phyloP scores from a whole-genome alignment of 2,329 filamentous ascomycete species.

The Scleromitrula shiraiana region DNA sequence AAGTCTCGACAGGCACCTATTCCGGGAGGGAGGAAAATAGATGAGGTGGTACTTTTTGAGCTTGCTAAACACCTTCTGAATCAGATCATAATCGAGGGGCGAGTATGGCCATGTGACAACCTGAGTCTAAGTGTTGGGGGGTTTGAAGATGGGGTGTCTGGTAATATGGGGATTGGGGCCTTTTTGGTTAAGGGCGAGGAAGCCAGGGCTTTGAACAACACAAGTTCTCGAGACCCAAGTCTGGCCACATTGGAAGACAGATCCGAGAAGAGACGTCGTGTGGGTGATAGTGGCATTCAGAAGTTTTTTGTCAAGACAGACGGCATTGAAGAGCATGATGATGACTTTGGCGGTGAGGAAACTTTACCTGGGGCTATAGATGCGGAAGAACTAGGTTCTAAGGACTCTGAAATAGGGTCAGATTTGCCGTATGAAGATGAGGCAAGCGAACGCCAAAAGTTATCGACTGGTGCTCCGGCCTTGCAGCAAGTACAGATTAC shows the following conservation, averaged over 20 bases:
- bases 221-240: constrained; percentile 16
- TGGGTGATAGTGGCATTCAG: constrained; percentile 23
- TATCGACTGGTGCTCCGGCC: constrained; percentile 19
- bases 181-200: constrained; percentile 76
- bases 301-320: constrained; percentile 27
- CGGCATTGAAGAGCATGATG: constrained; percentile 21
- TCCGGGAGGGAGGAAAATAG: constrained; percentile 63
- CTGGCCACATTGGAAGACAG: constrained; percentile 16
- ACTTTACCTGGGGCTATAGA: constrained; percentile 12
- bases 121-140: constrained; percentile 82
- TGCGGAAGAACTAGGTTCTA: constrained; percentile 14
- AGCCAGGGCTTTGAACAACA: constrained; percentile 43
- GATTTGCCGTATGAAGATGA: constrained; percentile 18
- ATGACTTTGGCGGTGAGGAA: constrained; percentile 26
- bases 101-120: constrained; percentile 86
- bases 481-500: constrained; percentile 31
- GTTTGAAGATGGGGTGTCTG: constrained; percentile 78
- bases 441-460: constrained; percentile 25
- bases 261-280: constrained; percentile 28
- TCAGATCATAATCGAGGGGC: constrained; percentile 70
- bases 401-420: constrained; percentile 8
- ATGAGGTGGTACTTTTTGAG: constrained; percentile 64
- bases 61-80: constrained; percentile 68
- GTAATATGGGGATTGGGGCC: constrained; percentile 77
- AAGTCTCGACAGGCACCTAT: constrained; percentile 71